phyloP scores from a whole-genome alignment of 768 basidiomycete species.

The Leccinum obscurum region DNA sequence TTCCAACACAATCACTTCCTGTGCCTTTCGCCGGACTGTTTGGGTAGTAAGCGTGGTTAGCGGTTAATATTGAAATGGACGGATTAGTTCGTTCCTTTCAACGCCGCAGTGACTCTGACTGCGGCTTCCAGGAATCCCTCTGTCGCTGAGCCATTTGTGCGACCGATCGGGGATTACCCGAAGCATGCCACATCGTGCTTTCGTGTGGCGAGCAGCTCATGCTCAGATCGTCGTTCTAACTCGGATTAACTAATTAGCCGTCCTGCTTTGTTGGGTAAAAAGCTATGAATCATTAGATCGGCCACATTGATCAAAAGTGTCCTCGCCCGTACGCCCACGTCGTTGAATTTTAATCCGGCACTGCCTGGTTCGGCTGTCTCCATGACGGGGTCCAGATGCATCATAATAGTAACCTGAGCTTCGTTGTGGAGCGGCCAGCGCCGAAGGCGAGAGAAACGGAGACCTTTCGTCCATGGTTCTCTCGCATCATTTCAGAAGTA shows the following conservation, averaged over 20 bases:
- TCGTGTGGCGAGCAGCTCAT: not conserved
- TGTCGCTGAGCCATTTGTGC: not conserved
- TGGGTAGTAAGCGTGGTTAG: not conserved
- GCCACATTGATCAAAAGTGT: not conserved
- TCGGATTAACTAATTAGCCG: not conserved
- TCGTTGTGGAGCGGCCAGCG: not conserved
- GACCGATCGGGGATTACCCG: not conserved
- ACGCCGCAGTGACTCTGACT: not conserved
- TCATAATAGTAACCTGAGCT: not conserved
- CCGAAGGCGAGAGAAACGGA: not conserved
- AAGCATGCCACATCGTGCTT: not conserved
- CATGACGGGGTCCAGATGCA: not conserved
- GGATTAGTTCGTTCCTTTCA: not conserved
- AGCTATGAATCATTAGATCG: not conserved
- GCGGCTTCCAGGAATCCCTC: not conserved
- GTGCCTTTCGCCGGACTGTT: not conserved
- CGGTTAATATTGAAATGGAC: not conserved
- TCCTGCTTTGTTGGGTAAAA: not conserved
- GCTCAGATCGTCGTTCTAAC: not conserved
- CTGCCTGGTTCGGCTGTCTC: not conserved
- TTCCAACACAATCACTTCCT: not conserved
- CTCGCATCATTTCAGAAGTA: not conserved
- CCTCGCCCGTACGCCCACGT: not conserved
- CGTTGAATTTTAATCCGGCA: not conserved
- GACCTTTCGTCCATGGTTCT: not conserved